Evolutionary conservation across 192 early-diverging fungal species (phyloP), one percentile per base, ranked within the genome.

Genomic region (Backusella liffmaniae): DNA sequence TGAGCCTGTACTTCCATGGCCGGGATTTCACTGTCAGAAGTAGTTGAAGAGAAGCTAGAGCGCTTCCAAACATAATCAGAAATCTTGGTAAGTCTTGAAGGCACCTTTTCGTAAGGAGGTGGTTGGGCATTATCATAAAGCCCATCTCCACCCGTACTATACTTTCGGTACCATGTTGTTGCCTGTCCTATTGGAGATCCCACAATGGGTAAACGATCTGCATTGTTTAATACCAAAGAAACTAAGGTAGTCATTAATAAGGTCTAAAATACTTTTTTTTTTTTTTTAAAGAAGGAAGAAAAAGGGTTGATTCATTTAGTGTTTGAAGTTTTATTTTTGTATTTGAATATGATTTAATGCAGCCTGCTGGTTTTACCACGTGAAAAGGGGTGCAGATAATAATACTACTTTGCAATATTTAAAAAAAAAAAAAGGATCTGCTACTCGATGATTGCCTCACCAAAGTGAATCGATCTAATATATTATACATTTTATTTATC

Each of bases 31-130:
- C 13, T 30, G 10, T 44, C 41, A 4, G 44, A 42, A 3, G 29
- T 13, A 34, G 70, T 12, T 29, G 39, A 46, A 30, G 44, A 44
- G 29, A 74, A 74, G 42, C 59, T 66, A 1, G 73, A 29, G 7
- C 44, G 37, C 42, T 67, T 74, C 65, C 59, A 67, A 13, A 74
- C 73, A 74, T 74, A 74, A 16, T 74, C 73, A 5, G 73, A 74
- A 32, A 74, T 66, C 16, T 74, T 35, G 26, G 73, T 67, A 2
- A 74, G n/a, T 66, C 73, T 29, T 12, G 73, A 74, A 18, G 65
- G 39, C 49, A 42, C 65, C 39, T 74, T 74, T 46, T 74, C 73
- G 30, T 74, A 74, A 34, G 73, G 73, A 35, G 73, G 73, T 18
- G 73, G 73, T 2, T 37, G 41, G 7, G 37, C 16, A 21, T 16